Percentiles rank a stretch among this genome's conserved stretches.
phyloP scores from a whole-genome alignment of 1,284 basidiomycete genomes.

The Melampsora larici-populina region DNA sequence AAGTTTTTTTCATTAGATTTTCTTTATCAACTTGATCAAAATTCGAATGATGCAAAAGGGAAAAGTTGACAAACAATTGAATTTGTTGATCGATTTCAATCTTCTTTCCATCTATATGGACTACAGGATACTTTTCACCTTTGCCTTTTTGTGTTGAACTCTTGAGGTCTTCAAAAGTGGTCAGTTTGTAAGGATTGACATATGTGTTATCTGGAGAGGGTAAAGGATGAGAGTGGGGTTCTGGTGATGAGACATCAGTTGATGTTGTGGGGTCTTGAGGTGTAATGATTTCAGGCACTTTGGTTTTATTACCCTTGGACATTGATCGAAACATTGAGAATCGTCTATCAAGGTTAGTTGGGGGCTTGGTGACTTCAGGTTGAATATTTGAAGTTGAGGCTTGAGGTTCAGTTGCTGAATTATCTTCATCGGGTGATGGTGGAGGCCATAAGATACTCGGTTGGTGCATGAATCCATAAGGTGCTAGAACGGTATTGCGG shows the following conservation, averaged over 20 bases:
- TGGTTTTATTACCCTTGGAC: background rate
- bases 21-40: background rate
- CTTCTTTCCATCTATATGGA: conserved; percentile 45
- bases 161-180: conserved; percentile 40
- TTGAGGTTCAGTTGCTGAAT: conserved; percentile 7
- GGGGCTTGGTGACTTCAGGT: background rate
- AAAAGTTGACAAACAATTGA: conserved; percentile 41
- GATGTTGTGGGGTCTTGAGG: background rate
- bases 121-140: conserved; percentile 23
- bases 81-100: conserved; percentile 45
- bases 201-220: conserved; percentile 1
- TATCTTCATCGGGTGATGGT: conserved; percentile 55
- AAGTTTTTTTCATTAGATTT: background rate
- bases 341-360: background rate
- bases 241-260: background rate
- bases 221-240: background rate
- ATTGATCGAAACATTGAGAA: background rate
- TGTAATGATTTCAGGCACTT: background rate
- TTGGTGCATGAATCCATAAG: conserved; percentile 58
- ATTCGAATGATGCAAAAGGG: conserved; percentile 36
- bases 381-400: background rate
- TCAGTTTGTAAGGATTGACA: conserved; percentile 22
- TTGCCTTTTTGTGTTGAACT: conserved; percentile 28
- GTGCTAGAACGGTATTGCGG: conserved; percentile 19
- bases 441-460: conserved; percentile 89